Conservation (phyloP, 179 eudicot species). For the Spinacia oleracea region DNA sequence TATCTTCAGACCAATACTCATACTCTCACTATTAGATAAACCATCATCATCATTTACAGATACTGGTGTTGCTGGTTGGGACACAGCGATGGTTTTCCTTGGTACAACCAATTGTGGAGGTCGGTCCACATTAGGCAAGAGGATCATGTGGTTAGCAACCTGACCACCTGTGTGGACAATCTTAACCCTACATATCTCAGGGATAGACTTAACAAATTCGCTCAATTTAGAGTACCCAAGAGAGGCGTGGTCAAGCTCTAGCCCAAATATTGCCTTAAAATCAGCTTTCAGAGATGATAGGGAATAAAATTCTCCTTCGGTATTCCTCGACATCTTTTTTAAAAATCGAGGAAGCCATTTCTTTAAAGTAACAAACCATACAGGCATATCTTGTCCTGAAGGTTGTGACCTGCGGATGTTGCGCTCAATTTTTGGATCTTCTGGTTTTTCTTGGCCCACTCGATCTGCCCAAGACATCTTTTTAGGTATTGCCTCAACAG, state of each 20-base stretch:
- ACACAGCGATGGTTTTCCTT: background rate
- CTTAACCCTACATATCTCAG: constrained; percentile 31
- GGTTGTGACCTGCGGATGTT: background rate
- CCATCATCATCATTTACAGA: background rate
- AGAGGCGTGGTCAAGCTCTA: constrained; percentile 41
- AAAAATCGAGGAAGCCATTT: constrained; percentile 48
- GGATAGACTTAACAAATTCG: constrained; percentile 36
- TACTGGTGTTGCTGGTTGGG: constrained; percentile 10
- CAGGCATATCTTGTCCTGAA: constrained; percentile 21
- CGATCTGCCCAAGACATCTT: constrained; percentile 40
- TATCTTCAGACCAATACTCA: background rate
- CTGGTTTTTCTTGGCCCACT: constrained; percentile 21
- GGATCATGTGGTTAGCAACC: constrained; percentile 40
- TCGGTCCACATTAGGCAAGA: constrained; percentile 32
- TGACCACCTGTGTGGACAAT: constrained; percentile 36
- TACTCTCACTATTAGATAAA: background rate
- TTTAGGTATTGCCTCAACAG: constrained; percentile 4
- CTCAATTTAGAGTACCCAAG: constrained; percentile 46
- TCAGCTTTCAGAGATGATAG: constrained; percentile 47
- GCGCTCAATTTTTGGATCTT: constrained; percentile 3
- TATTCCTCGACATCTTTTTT: constrained; percentile 27
- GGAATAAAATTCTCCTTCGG: constrained; percentile 38
- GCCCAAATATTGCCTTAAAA: constrained; percentile 33
- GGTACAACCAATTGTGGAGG: constrained; percentile 29
- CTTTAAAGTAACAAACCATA: constrained; percentile 31